These are phyloP conservation scores for Starmerella vitae DNA, from an alignment of 805 yeast genomes.

Conservation along the genomic window DNA sequence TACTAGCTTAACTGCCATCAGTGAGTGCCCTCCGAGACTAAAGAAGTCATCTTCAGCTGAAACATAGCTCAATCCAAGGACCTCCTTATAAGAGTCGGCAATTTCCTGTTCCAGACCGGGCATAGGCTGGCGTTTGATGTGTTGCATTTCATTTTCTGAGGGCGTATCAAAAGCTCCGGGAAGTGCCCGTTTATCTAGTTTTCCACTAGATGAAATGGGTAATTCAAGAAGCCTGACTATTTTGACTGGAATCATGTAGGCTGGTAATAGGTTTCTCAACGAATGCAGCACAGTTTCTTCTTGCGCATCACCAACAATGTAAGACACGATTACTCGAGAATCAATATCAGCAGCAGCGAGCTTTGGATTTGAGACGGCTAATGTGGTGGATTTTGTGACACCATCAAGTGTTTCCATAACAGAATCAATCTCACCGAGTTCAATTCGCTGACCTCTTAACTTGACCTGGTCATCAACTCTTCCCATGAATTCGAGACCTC, in stretches of 20 bases:
- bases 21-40: constrained; percentile 94
- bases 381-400: constrained; percentile 9
- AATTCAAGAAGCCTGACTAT: constrained; percentile 71
- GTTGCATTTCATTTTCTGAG: not conserved
- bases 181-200: constrained; percentile 87
- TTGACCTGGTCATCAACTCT: constrained; percentile 25
- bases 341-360: constrained; percentile 3
- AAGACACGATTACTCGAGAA: constrained; percentile 12
- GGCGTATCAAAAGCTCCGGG: constrained; percentile 2
- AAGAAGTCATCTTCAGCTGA: constrained; percentile 60
- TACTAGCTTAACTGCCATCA: constrained; percentile 41
- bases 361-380: constrained; percentile 2
- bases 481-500: constrained; percentile 23
- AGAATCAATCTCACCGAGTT: constrained; percentile 24
- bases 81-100: constrained; percentile 5
- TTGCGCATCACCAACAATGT: constrained; percentile 3
- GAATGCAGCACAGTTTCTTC: not conserved
- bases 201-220: constrained; percentile 94
- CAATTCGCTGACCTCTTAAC: constrained; percentile 26
- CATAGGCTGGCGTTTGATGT: not conserved
- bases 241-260: constrained; percentile 82
- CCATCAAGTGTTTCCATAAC: constrained; percentile 13
- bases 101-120: constrained; percentile 5
- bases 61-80: constrained; percentile 2
- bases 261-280: constrained; percentile 33